Percentiles rank a stretch among this genome's conserved stretches.
Evolutionary conservation across 441 rosid genomes (phyloP).

Genomic region (Dalechampia spathulata): DNA sequence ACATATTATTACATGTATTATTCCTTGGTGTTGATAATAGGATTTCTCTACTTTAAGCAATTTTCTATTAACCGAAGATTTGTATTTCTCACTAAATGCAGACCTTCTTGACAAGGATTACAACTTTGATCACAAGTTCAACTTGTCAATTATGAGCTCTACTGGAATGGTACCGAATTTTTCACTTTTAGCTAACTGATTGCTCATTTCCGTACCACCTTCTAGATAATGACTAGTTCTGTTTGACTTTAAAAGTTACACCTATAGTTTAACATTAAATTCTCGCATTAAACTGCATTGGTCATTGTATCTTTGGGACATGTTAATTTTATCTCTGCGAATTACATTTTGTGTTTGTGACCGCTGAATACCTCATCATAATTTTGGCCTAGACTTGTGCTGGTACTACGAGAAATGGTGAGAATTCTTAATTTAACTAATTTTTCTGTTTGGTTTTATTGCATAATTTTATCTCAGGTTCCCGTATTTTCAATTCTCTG

Average conservation of each 20-base stretch:
- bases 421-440: too few relatives aligned
- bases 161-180: constrained; percentile 52
- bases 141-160: constrained; percentile 44
- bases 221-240: neutral
- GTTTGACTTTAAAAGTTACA: neutral
- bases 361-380: too few relatives aligned
- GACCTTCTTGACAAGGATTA: constrained; percentile 72
- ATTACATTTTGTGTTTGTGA: too few relatives aligned
- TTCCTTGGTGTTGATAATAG: neutral
- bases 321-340: too few relatives aligned
- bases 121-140: constrained; percentile 66
- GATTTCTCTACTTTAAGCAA: too few relatives aligned
- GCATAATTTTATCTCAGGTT: too few relatives aligned
- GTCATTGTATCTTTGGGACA: neutral
- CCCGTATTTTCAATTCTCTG: too few relatives aligned
- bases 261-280: too few relatives aligned
- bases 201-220: neutral
- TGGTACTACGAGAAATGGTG: too few relatives aligned
- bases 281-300: neutral
- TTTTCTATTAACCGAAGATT: constrained; percentile 5
- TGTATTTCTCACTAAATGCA: constrained; percentile 25
- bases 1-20: neutral
- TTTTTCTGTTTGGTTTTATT: too few relatives aligned
- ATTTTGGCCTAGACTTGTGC: too few relatives aligned
- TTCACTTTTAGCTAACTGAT: constrained; percentile 1